Evolutionary conservation across 2,329 filamentous ascomycete genomes (phyloP).

Genomic region (Phoma sp.): DNA sequence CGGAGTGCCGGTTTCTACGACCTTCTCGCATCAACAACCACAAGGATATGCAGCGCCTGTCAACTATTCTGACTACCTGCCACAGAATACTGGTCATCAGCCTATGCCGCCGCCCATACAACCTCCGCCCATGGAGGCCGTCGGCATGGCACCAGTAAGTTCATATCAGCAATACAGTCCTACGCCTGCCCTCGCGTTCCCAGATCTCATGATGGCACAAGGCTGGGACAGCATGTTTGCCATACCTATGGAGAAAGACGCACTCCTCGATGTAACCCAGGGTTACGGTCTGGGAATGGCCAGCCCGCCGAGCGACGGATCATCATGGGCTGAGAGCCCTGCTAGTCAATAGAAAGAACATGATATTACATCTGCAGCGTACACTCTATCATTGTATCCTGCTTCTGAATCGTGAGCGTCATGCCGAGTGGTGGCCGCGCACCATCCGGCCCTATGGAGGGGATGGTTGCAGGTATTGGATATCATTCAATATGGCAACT

Average conservation of each 20-base stretch:
- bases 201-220: constrained; percentile 35
- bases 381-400: too few species aligned
- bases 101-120: constrained; percentile 3
- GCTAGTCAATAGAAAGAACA: constrained; percentile 5
- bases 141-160: constrained; percentile 27
- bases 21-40: constrained; percentile 29
- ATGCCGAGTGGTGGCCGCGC: too few species aligned
- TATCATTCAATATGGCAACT: too few species aligned
- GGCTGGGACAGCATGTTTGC: constrained; percentile 38
- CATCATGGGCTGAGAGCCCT: constrained; percentile 23
- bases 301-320: constrained; percentile 29
- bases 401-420: too few species aligned
- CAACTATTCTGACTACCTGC: constrained; percentile 15
- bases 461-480: too few species aligned
- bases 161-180: constrained; percentile 26
- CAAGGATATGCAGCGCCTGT: constrained; percentile 11
- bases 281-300: constrained; percentile 28
- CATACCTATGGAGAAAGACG: constrained; percentile 38
- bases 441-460: too few species aligned
- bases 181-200: constrained; percentile 30
- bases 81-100: constrained; percentile 4
- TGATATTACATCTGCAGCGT: too few species aligned
- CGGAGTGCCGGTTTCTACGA: constrained; percentile 24
- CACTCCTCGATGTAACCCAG: constrained; percentile 28
- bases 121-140: constrained; percentile 15